Base-by-base conservation (phyloP, 2,329 filamentous ascomycete species). In the Aspergillus sp. region DNA sequence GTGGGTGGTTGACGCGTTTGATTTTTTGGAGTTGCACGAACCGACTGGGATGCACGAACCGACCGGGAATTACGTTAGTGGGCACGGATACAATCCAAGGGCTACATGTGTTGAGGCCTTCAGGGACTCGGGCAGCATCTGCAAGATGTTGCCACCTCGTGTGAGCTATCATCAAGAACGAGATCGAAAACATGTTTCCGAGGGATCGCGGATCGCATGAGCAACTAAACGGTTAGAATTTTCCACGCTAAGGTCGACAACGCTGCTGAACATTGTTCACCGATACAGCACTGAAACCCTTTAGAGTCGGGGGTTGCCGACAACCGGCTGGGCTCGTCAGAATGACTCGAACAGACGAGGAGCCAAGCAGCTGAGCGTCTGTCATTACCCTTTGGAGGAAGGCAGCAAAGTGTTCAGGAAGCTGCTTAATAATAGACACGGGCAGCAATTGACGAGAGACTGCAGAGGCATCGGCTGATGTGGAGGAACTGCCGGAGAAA, bases 281-380 rank as follows among this genome's bases (percentile, higher is more conserved):
- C 18, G 26, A 7, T 30, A 9, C 26, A 11, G 26, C 26, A 38
- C 18, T 30, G 17, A 20, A 36, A 45, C 34, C 48, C 22, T 32
- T 24, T 36, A 24, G 18, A 32, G 55, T 53, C 55, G 55, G 55
- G 12, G 53, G 20, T 52, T 57, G 48, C 55, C 55, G 55, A 53
- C 55, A 52, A 17, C 55, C 49, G 51, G 43, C 51, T 54, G 51
- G 51, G 51, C 43, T 17, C 32, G n/a, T 12, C 47, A 49, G 9
- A 20, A 30, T 45, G 50, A 38, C 51, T 54, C 48, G 15, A 24
- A 34, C 9, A 1, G 32, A 24, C 20, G 12, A 3, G 43, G 22
- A 44, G 51, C 51, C 51, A 54, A 54, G 51, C 51, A 41, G 30
- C 26, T n/a, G 44, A 32, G 44, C 26, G 24, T 47, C 26, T 32